phyloP scores from a whole-genome alignment of 805 yeast species.

The Candida sonorensis region DNA sequence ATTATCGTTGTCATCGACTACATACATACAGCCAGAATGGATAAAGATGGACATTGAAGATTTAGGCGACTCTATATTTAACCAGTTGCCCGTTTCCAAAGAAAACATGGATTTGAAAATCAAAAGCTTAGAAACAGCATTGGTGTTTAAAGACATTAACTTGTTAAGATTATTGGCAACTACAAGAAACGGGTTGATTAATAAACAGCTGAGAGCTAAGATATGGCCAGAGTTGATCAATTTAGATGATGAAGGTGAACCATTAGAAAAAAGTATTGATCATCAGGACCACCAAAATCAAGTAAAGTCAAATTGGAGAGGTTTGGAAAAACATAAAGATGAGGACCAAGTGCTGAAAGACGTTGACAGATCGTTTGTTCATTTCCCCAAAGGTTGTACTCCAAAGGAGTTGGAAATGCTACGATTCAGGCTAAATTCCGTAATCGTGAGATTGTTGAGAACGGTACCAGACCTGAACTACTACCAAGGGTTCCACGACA shows the following conservation, averaged over 20 bases:
- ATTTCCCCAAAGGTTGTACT: conserved; percentile 24
- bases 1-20: not conserved
- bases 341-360: conserved; percentile 78
- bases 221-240: conserved; percentile 49
- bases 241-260: conserved; percentile 10
- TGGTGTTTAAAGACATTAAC: conserved; percentile 22
- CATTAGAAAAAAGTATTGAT: conserved; percentile 38
- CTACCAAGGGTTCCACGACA: conserved; percentile 92
- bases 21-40: conserved; percentile 34
- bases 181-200: conserved; percentile 42
- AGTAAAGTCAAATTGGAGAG: conserved; percentile 25
- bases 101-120: conserved; percentile 32
- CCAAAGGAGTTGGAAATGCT: conserved; percentile 23
- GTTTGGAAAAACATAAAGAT: conserved; percentile 47
- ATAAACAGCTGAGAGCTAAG: conserved; percentile 31
- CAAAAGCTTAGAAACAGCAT: conserved; percentile 32
- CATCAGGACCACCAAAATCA: conserved; percentile 72
- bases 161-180: conserved; percentile 30
- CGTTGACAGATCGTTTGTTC: conserved; percentile 61
- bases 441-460: conserved; percentile 51
- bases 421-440: conserved; percentile 32
- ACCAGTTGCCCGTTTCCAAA: conserved; percentile 34
- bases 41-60: conserved; percentile 43
- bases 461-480: conserved; percentile 59
- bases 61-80: conserved; percentile 40